Evolutionary conservation across 2,329 filamentous ascomycete species (phyloP).

Genomic region (Fusarium torulosum): DNA sequence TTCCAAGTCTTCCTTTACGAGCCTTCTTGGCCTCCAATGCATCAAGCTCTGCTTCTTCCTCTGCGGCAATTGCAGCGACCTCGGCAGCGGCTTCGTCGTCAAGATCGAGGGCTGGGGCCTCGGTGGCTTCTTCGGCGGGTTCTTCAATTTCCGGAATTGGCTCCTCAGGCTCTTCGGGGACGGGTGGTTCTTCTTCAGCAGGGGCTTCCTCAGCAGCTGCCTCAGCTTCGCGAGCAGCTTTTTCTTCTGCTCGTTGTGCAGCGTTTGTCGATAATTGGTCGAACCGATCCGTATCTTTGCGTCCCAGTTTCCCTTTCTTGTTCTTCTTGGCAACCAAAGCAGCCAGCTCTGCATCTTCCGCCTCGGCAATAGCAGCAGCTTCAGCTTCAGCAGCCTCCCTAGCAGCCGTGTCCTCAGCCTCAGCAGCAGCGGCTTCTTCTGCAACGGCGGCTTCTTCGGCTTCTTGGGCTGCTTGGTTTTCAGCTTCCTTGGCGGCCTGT

Average conservation of each 20-base stretch:
- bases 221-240: conserved; percentile 39
- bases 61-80: conserved; percentile 36
- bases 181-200: not conserved
- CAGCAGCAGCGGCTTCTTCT: conserved; percentile 31
- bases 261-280: conserved; percentile 34
- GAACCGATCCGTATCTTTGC: conserved; percentile 45
- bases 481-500: conserved; percentile 48
- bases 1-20: conserved; percentile 61
- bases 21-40: conserved; percentile 62
- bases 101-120: conserved; percentile 3
- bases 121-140: conserved; percentile 15
- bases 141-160: conserved; percentile 23
- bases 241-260: conserved; percentile 33
- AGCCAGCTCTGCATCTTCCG: conserved; percentile 57
- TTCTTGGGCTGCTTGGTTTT: conserved; percentile 45
- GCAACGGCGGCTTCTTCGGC: conserved; percentile 48
- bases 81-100: conserved; percentile 23
- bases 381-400: conserved; percentile 41
- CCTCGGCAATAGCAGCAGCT: conserved; percentile 41
- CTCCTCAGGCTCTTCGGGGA: conserved; percentile 23
- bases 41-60: conserved; percentile 56
- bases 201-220: conserved; percentile 25
- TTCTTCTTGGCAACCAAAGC: conserved; percentile 53
- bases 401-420: conserved; percentile 40
- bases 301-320: conserved; percentile 53